phyloP scores from a whole-genome alignment of 2,329 filamentous ascomycete genomes.

The Lanzia echinophila region DNA sequence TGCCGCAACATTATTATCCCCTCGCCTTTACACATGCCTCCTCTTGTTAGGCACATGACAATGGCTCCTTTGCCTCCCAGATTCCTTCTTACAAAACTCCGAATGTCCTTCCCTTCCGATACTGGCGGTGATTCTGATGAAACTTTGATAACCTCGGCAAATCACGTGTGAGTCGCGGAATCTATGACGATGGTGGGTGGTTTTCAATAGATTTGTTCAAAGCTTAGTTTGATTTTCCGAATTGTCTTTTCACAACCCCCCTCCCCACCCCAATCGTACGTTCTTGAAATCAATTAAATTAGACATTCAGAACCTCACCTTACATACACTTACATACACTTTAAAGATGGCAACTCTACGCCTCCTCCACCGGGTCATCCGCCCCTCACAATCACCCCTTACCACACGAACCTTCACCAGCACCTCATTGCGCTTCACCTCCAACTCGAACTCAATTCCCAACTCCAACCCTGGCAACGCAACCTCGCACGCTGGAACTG shows the following conservation, averaged over 20 bases:
- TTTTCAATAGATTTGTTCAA: no score
- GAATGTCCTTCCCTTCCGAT: no score
- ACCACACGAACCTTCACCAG: slow-evolving; percentile 3
- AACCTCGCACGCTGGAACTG: slow-evolving; percentile 42
- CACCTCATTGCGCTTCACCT: slow-evolving; percentile 4
- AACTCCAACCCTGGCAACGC: slow-evolving; percentile 22
- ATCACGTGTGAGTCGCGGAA: not conserved
- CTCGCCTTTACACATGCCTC: no score
- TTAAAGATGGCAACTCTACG: slow-evolving; percentile 4
- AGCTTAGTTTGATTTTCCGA: no score
- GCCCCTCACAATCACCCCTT: not conserved
- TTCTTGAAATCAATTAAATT: not conserved
- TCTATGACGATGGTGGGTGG: not conserved
- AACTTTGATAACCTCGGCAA: not conserved
- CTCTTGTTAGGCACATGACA: no score
- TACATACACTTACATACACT: not conserved
- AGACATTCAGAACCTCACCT: not conserved
- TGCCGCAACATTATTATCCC: no score
- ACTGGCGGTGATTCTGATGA: no score
- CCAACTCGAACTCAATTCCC: not conserved
- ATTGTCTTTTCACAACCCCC: no score
- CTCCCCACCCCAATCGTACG: not conserved
- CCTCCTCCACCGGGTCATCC: slow-evolving; percentile 1
- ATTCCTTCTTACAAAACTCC: no score
- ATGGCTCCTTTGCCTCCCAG: no score